Base-by-base conservation (phyloP, 1,284 basidiomycete species). In the Sanghuangporus sanghuang region DNA sequence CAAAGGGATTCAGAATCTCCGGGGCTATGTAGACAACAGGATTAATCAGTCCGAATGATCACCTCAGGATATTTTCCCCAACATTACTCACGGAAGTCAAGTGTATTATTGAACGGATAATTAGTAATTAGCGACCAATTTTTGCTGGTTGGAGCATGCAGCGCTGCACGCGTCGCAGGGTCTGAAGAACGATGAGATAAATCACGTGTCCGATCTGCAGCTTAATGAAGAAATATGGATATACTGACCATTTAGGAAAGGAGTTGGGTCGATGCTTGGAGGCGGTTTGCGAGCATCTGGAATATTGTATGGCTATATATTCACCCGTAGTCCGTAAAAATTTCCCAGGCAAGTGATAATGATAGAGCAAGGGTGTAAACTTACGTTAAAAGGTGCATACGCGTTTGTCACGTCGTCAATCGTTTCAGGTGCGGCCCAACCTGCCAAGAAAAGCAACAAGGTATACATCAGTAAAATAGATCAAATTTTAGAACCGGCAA, bases 141-240 rank as follows among this genome's bases (percentile, higher is more conserved):
- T 68, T 82, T 81, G 72, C 81, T 85, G 3, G 79, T 84, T 3
- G 89, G 88, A 0, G 87, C 89, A 71, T 91, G 89, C 18, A 91
- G 73, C 0, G 88, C 89, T 36, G 79, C 73, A 39, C 81, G 76
- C 8, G 79, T 82, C n/a, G 72, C 76, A 27, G 78, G 74, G 68
- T 89, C 86, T 54, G 21, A 42, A 23, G 23, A n/a, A 11, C 55
- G 50, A 39, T 11, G 27, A 52, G 8, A 32, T 32, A 4, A 49
- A 8, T 12, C 21, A 46, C 44, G 3, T 36, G 27, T 23, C 8
- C 2, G n/a, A 9, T 11, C 27, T 36, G 50, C 23, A 39, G 16
- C 9, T 27, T 42, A 11, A 35, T 27, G 21, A 16, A 42, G 16
- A 54, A 36, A 44, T 7, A 8, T 16, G 42, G 23, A n/a, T 39